Conservation (phyloP, 2,329 filamentous ascomycete genomes). For the Xylariaceae sp. region DNA sequence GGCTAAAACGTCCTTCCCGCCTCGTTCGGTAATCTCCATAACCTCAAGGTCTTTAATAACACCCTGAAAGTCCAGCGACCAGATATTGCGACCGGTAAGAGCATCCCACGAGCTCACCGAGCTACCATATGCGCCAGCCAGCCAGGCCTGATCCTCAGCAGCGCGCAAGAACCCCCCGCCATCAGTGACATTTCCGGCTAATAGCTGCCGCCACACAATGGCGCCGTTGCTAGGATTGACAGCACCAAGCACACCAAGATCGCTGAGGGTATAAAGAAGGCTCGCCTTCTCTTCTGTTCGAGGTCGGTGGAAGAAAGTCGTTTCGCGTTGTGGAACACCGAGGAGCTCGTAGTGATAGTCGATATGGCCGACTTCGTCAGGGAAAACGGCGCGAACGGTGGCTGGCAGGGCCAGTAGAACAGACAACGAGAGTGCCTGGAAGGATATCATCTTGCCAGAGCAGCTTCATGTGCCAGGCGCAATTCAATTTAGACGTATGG, state of each 20-base stretch:
- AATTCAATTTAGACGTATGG: background rate
- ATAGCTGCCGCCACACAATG: slow-evolving; percentile 78
- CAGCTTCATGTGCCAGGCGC: slow-evolving; percentile 13
- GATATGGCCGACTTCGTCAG: slow-evolving; percentile 84
- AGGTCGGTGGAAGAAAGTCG: slow-evolving; percentile 93
- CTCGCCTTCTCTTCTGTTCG: slow-evolving; percentile 77
- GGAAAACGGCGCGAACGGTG: slow-evolving; percentile 66
- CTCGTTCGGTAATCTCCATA: slow-evolving; percentile 58
- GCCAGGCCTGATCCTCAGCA: slow-evolving; percentile 72
- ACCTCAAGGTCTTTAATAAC: slow-evolving; percentile 69
- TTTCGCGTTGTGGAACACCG: slow-evolving; percentile 73
- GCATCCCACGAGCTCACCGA: slow-evolving; percentile 80
- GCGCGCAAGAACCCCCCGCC: slow-evolving; percentile 58
- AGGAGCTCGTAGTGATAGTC: slow-evolving; percentile 92
- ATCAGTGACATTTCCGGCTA: slow-evolving; percentile 50
- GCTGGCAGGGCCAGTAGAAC: slow-evolving; percentile 43
- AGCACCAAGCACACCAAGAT: slow-evolving; percentile 77
- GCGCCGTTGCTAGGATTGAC: slow-evolving; percentile 83
- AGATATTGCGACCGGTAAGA: slow-evolving; percentile 71
- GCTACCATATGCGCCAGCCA: slow-evolving; percentile 68
- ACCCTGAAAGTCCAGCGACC: slow-evolving; percentile 62
- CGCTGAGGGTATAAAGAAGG: slow-evolving; percentile 85
- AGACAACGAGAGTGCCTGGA: slow-evolving; percentile 28
- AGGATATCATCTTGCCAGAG: slow-evolving; percentile 26
- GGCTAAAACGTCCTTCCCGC: slow-evolving; percentile 64